These are phyloP conservation scores for Hypomontagnella submonticulosa DNA, from an alignment of 495 filamentous ascomycete species.

Conservation along the genomic window DNA sequence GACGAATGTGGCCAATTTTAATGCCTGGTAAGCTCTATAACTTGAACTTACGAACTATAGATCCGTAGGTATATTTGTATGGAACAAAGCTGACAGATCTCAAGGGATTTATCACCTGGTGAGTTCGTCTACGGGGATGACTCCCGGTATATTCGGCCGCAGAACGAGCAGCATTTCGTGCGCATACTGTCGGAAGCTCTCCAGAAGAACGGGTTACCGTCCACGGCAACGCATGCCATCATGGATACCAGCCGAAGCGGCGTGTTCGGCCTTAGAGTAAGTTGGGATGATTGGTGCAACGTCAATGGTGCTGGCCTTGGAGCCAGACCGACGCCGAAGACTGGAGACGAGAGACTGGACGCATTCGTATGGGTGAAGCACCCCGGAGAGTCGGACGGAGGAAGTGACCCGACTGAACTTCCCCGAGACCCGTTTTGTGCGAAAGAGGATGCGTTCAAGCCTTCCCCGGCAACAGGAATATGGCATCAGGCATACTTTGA, in stretches of 20 bases:
- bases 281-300: constrained; percentile 77
- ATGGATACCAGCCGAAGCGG: constrained; percentile 64
- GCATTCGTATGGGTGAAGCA: constrained; percentile 77
- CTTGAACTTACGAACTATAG: neutral
- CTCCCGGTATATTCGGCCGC: constrained; percentile 43
- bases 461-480: constrained; percentile 69
- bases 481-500: constrained; percentile 76
- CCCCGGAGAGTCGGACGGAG: constrained; percentile 74
- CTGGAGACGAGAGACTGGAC: constrained; percentile 64
- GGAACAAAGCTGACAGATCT: neutral
- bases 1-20: constrained; percentile 75
- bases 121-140: constrained; percentile 64
- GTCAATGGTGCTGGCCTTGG: constrained; percentile 71
- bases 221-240: constrained; percentile 60
- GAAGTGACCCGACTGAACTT: constrained; percentile 59
- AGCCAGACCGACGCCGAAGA: constrained; percentile 63
- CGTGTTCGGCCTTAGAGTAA: constrained; percentile 65
- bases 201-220: constrained; percentile 58
- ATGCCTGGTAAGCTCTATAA: constrained; percentile 56
- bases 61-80: neutral
- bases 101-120: constrained; percentile 53
- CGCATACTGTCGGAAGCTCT: constrained; percentile 67
- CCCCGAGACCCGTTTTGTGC: constrained; percentile 70
- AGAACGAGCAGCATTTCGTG: constrained; percentile 71
- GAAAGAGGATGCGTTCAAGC: constrained; percentile 52